Conservation (phyloP, 768 basidiomycete species). For the Hericium alpestre region DNA sequence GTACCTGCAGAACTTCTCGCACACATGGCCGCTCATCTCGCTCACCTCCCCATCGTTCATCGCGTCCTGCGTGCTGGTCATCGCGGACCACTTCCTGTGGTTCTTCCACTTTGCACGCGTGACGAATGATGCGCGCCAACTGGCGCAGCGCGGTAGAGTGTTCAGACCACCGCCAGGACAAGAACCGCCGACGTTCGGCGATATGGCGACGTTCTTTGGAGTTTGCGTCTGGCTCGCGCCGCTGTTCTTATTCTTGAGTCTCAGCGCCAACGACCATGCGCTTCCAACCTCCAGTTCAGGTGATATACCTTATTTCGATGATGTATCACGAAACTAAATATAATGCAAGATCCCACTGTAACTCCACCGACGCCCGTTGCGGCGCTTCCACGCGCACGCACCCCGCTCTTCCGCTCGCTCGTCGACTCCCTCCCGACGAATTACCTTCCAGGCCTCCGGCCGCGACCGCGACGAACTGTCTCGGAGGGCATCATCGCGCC, state of each 20-base stretch:
- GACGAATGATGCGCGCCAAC: conserved; percentile 51
- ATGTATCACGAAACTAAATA: conserved; percentile 11
- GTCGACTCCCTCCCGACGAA: conserved; percentile 35
- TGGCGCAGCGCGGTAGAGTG: conserved; percentile 23
- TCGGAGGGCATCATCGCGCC: conserved; percentile 68
- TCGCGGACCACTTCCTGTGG: conserved; percentile 90
- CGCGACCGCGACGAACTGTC: conserved; percentile 34
- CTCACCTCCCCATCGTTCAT: conserved; percentile 79
- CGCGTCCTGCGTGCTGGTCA: conserved; percentile 73
- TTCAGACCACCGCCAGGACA: conserved; percentile 29
- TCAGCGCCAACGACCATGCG: conserved; percentile 95
- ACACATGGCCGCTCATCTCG: conserved; percentile 86
- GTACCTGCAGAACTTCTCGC: conserved; percentile 89
- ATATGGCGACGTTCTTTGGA: conserved; percentile 77
- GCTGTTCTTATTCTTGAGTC: conserved; percentile 86
- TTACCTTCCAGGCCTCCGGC: conserved; percentile 32
- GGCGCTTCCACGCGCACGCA: conserved; percentile 29
- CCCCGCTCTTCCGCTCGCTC: conserved; percentile 61
- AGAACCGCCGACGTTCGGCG: conserved; percentile 37
- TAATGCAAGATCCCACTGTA: neutral
- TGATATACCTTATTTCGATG: conserved; percentile 17
- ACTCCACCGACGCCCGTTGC: conserved; percentile 13
- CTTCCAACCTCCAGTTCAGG: conserved; percentile 43
- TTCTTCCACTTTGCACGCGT: conserved; percentile 86
- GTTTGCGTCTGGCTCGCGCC: conserved; percentile 85